Evolutionary conservation across 192 early-diverging fungal species (phyloP), one percentile per base, ranked within the genome.

Genomic region (Coemansia sp.): DNA sequence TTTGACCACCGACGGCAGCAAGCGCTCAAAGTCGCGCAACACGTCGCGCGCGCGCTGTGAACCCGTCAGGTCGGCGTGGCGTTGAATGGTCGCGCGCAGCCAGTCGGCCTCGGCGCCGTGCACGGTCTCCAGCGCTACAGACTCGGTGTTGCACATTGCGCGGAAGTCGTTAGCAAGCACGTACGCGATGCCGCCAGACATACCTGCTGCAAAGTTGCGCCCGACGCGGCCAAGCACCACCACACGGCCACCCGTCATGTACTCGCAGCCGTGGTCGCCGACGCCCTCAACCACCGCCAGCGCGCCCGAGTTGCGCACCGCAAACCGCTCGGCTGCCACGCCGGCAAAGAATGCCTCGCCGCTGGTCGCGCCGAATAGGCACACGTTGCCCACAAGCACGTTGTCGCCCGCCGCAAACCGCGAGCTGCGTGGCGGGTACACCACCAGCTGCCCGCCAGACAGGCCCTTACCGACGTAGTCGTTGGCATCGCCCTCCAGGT

Each of bases 381-480:
- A 98, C 34, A 95, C 95, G 73, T 99, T 99, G 63, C 97, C 97
- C 56, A 97, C 92, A 70, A 98, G 93, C 57, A 97, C 86, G 84
- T 99, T 99, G 18, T 92, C 75, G 74, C 92, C 90, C 20, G 93
- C 87, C 71, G 89, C 90, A 83, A 96, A 98, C 41, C 71, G 73
- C 17, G 88, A 84, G 65, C 74, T 68, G 85, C 91, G 94, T 39
- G 95, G 96, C 68, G 96, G 96, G 80, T 91, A 99, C 37, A 98
- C 87, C 5, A 93, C 87, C 20, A 99, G 77, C 68, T 86, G 87
- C 55, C 97, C 97, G 72, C 97, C 97, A 6, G 95, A 96, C 48
- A 99, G 86, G 64, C 97, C 97, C 86, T 99, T 99, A 65, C 97
- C 97, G 38, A 99, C 97, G 67, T 99, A 99, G 86, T 98, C 97